phyloP scores from a whole-genome alignment of 768 basidiomycete species.

The Steccherinum ochraceum region DNA sequence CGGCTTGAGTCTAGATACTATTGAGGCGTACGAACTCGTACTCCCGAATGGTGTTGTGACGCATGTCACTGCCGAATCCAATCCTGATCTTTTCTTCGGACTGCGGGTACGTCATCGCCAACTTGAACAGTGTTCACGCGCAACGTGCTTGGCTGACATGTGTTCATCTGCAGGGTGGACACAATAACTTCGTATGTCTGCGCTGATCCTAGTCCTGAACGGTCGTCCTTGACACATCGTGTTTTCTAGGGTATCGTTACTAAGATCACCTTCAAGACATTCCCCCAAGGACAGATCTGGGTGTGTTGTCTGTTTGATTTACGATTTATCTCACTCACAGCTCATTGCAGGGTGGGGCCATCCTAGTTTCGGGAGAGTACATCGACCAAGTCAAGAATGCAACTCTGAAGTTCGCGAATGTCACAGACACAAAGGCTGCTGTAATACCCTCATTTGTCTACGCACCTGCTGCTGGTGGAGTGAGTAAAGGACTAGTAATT shows the following conservation, averaged over 20 bases:
- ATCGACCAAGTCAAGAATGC: conserved; percentile 26
- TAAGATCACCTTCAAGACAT: conserved; percentile 44
- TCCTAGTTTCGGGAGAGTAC: conserved; percentile 22
- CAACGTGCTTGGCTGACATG: neutral
- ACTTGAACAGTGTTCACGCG: neutral
- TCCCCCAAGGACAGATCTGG: conserved; percentile 55
- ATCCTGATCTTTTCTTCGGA: conserved; percentile 37
- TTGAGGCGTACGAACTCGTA: conserved; percentile 51
- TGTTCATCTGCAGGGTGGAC: conserved; percentile 48
- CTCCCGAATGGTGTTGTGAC: conserved; percentile 43
- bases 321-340: neutral
- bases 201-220: neutral
- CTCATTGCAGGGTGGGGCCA: conserved; percentile 35
- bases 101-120: conserved; percentile 28
- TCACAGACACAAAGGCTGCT: conserved; percentile 45
- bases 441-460: conserved; percentile 40
- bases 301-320: conserved; percentile 24
- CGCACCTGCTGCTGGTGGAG: neutral
- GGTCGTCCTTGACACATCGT: neutral
- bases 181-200: conserved; percentile 48
- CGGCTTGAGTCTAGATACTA: conserved; percentile 50
- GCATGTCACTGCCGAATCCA: conserved; percentile 23
- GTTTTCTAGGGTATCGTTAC: conserved; percentile 51
- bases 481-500: neutral
- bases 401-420: conserved; percentile 33